phyloP scores from a whole-genome alignment of 352 stramenopile genomes.

The Phytopythium litorale region DNA sequence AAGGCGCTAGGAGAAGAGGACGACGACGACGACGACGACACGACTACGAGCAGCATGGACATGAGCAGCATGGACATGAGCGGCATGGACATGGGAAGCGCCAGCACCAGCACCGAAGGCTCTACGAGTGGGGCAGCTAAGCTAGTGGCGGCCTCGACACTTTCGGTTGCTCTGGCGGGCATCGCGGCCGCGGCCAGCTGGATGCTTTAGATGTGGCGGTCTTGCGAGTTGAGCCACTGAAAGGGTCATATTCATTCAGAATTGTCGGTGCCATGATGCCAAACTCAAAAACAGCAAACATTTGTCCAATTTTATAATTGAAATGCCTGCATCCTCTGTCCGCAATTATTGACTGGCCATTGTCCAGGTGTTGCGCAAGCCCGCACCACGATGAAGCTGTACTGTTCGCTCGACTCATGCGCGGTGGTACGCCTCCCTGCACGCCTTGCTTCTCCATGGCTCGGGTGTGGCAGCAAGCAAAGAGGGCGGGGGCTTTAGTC shows the following conservation, averaged over 20 bases:
- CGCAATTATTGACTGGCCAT: not conserved
- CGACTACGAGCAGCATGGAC: conserved; percentile 10
- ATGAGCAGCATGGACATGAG: conserved; percentile 22
- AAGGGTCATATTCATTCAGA: no score
- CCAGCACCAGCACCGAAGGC: conserved; percentile 10
- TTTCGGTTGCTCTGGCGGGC: conserved; percentile 7
- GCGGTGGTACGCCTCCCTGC: not conserved
- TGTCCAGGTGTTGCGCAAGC: not conserved
- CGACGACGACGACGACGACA: conserved; percentile 18
- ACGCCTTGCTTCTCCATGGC: not conserved
- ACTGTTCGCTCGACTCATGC: no score
- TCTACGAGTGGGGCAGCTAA: conserved; percentile 8
- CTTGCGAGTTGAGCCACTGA: no score
- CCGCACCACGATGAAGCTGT: no score
- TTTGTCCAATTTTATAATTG: no score
- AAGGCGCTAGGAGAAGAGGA: conserved; percentile 18
- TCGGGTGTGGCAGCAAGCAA: no score
- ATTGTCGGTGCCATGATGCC: no score
- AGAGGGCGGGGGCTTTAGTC: not conserved
- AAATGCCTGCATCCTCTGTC: not conserved
- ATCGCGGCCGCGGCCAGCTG: not conserved
- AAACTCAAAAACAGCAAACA: no score
- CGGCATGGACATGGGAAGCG: conserved; percentile 17
- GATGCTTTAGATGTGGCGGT: not conserved
- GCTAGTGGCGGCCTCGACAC: conserved; percentile 4